phyloP scores from a whole-genome alignment of 805 yeast species.

The Wickerhamiella domercqiae region DNA sequence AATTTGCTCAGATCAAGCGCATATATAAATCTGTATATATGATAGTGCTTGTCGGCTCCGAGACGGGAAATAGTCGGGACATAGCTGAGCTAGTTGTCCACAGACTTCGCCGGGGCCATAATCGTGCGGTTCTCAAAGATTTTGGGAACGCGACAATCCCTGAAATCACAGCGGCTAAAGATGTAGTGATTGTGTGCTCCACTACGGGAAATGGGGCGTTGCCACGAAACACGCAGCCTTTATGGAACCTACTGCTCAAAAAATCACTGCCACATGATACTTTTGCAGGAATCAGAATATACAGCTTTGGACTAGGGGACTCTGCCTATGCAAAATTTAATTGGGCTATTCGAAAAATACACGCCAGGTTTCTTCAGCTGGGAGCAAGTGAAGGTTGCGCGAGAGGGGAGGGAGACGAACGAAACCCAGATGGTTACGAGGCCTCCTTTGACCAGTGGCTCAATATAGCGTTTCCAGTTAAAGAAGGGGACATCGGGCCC shows the following conservation, averaged over 20 bases:
- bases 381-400: conserved; percentile 62
- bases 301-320: conserved; percentile 86
- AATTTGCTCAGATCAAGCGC: no score
- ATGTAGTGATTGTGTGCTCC: conserved; percentile 50
- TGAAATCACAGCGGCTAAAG: conserved; percentile 31
- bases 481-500: conserved; percentile 4
- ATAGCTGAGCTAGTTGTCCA: conserved; percentile 52
- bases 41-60: conserved; percentile 68
- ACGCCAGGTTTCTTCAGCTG: conserved; percentile 58
- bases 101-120: conserved; percentile 38
- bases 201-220: conserved; percentile 94
- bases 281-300: conserved; percentile 43
- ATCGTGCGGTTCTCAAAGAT: conserved; percentile 29
- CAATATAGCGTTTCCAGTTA: conserved; percentile 7
- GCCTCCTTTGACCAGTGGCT: conserved; percentile 61
- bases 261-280: conserved; percentile 48
- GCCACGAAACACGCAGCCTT: conserved; percentile 57
- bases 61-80: conserved; percentile 84
- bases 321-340: conserved; percentile 81
- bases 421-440: conserved; percentile 54
- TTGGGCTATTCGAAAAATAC: conserved; percentile 73
- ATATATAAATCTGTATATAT: conserved; percentile 2
- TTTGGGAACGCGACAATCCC: conserved; percentile 24
- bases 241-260: conserved; percentile 62
- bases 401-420: conserved; percentile 84